Evolutionary conservation across 192 early-diverging fungal genomes (phyloP), one percentile per base, ranked within the genome.

Genomic region (Dispira simplex): DNA sequence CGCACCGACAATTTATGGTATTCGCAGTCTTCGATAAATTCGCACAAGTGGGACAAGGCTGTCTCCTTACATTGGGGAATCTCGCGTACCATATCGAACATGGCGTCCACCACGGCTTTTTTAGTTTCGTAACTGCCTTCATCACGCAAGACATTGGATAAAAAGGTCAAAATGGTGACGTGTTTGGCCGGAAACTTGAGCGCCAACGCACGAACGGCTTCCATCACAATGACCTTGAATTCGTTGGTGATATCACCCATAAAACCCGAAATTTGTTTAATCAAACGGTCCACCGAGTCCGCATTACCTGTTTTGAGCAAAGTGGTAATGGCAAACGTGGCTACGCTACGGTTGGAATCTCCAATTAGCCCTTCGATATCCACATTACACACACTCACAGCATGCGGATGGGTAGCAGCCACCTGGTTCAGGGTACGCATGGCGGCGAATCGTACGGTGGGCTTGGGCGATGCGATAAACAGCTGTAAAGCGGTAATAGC

Each of bases 11-110:
- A 81, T 75, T 99, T 97, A 18, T 91, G 90, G 73, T 94, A 99
- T 72, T 99, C 97, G 74, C 97, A 99, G 70, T 99, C 97, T 70
- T 99, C 97, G 68, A 99, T 99, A 64, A 99, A 97, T 78, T 99
- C 97, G 73, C 97, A 99, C 55, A 99, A 78, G 65, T 97, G 91
- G 11, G 89, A 87, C 53, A 99, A 80, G 46, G 93, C 96, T 45
- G 85, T 77, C 66, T 99, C 97, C 70, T 91, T 93, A 69, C 88
- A 90, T 68, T 96, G 92, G 18, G 91, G 90, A 66, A 95, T 92
- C 65, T 87, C 85, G 67, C 90, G 84, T 66, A 96, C 85, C 71
- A 99, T 86, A 62, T 97, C 94, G 71, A 97, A 86, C 52, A 99
- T 95, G 8, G 95, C 97, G 66, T 97, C 93, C 23, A 99, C 94